Base-by-base conservation (phyloP, 345 rosid genomes). In the Mallotus nudiflorus region DNA sequence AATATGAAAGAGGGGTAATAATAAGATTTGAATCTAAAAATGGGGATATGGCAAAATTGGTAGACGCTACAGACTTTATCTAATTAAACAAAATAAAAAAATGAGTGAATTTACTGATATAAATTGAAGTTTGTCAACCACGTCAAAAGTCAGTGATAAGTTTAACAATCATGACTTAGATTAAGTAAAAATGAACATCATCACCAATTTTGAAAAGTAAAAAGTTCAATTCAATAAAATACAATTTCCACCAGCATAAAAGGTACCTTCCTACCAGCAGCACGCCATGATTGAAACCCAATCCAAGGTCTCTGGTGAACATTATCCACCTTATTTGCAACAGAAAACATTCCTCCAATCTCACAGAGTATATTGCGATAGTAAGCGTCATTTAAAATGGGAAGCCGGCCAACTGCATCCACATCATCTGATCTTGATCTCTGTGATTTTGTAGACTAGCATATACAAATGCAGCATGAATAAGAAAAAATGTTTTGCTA, bases 221-320 rank as follows among this genome's bases (percentile, higher is more conserved):
- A 49, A 33, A 73, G 11, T 9, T 39, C 9, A 39, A 39, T 4
- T 4, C 9, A 45, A 60, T 51, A 64, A 59, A 54, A 27, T 0
- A 58, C 64, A 52, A 64, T 52, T 60, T 42, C 64, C 55, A 78
- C 59, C 27, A 67, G 44, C 15, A 49, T 53, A 71, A 75, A 62
- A 77, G 77, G 71, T 92, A 95, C 97, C 99, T 92, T 89, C 82
- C 94, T 86, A 85, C 97, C 98, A 72, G 94, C 83, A 77, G 98
- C 90, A 73, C 81, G 96, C 99, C 99, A 92, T 74, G 99, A 95
- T 72, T 95, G 99, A 80, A 95, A 95, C 61, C 99, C 99, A 76
- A 96, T 96, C 99, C 99, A 96, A 67, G 99, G 99, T 81, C 98
- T 89, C 75, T 66, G 82, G 82, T 96, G 99, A 82, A 92, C 83